Conservation (phyloP, 495 filamentous ascomycete species). For the Bryoglossum gracile region DNA sequence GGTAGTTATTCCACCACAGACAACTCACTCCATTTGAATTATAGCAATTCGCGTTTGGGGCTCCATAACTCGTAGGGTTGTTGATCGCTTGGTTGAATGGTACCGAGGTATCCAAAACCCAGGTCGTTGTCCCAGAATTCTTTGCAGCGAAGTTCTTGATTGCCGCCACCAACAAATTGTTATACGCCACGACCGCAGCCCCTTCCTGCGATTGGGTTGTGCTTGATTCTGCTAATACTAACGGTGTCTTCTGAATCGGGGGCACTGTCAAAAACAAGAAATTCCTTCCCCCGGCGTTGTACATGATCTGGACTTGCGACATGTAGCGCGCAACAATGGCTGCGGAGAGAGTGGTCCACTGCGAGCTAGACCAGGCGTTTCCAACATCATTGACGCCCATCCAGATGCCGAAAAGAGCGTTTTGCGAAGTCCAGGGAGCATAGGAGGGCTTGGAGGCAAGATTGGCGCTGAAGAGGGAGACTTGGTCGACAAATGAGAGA, state of each 20-base stretch:
- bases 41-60: slow-evolving; percentile 35
- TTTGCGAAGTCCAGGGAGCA: slow-evolving; percentile 50
- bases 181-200: slow-evolving; percentile 3
- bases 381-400: slow-evolving; percentile 77
- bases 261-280: slow-evolving; percentile 45
- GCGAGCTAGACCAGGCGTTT: slow-evolving; percentile 44
- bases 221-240: not conserved
- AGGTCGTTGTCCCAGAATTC: slow-evolving; percentile 2
- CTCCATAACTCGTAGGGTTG: slow-evolving; percentile 36
- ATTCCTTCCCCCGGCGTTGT: slow-evolving; percentile 34
- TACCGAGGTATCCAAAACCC: slow-evolving; percentile 28
- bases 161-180: slow-evolving; percentile 3
- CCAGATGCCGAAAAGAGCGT: slow-evolving; percentile 62
- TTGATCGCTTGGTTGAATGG: slow-evolving; percentile 35
- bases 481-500: slow-evolving; percentile 51
- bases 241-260: slow-evolving; percentile 37
- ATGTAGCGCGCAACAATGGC: slow-evolving; percentile 32
- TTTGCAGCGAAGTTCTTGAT: not conserved
- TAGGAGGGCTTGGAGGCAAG: slow-evolving; percentile 22
- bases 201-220: not conserved
- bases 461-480: slow-evolving; percentile 32
- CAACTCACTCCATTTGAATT: slow-evolving; percentile 34
- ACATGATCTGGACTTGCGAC: slow-evolving; percentile 29
- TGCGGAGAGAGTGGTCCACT: slow-evolving; percentile 15
- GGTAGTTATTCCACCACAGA: slow-evolving; percentile 20